A percentile compares a stretch with the other conserved stretches of the same genome.
phyloP scores from a whole-genome alignment of 192 early-diverging fungal species.

The Podila epigama region DNA sequence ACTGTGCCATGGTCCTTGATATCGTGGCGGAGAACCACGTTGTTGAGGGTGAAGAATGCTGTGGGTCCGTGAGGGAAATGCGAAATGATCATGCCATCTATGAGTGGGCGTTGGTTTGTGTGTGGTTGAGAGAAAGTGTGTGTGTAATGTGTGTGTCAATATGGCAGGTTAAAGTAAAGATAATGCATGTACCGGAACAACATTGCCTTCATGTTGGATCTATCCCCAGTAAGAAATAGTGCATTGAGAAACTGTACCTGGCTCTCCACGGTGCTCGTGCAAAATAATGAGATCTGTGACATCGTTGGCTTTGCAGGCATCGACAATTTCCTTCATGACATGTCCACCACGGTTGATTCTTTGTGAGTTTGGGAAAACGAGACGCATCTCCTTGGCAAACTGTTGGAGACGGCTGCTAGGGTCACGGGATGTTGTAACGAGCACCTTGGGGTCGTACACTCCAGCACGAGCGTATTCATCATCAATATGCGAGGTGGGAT shows the following conservation, averaged over 20 bases:
- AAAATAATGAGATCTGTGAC: constrained; percentile 96
- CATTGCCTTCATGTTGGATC: too few relatives aligned
- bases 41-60: constrained; percentile 96
- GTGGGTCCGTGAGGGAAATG: constrained; percentile 99
- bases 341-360: constrained; percentile 98
- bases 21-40: constrained; percentile 97
- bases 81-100: constrained; percentile 91
- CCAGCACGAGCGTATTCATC: constrained; percentile 98
- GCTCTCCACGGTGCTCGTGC: constrained; percentile 94
- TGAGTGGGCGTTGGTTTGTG: too few relatives aligned
- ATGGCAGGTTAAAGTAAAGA: too few relatives aligned
- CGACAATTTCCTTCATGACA: constrained; percentile 94
- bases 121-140: too few relatives aligned
- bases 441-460: constrained; percentile 91
- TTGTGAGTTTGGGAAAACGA: constrained; percentile 95
- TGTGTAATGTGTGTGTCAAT: too few relatives aligned
- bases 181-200: too few relatives aligned
- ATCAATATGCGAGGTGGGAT: constrained; percentile 84
- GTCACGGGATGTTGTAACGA: constrained; percentile 96
- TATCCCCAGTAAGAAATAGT: too few relatives aligned
- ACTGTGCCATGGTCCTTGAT: constrained; percentile 96
- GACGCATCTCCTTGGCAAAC: constrained; percentile 98
- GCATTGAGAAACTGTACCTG: too few relatives aligned
- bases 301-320: constrained; percentile 93
- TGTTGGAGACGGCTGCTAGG: constrained; percentile 91